Evolutionary conservation across 805 yeast species (phyloP).

Genomic region (Diddensiella santjacobensis): DNA sequence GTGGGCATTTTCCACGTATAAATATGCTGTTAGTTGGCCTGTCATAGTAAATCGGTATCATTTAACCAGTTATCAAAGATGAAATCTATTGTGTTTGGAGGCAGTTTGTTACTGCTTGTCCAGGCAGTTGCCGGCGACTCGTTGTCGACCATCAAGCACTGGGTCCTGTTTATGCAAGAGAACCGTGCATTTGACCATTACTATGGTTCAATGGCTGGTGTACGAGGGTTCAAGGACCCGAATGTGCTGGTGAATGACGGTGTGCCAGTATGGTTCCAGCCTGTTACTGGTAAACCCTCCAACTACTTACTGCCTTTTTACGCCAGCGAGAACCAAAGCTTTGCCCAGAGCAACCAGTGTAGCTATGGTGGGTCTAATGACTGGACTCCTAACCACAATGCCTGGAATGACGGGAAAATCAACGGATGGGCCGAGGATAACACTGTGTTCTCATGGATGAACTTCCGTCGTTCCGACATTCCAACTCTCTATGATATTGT

Average conservation of each 20-base stretch:
- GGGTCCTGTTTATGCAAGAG: conserved; percentile 29
- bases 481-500: conserved; percentile 27
- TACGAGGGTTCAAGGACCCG: conserved; percentile 29
- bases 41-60: too few relatives aligned
- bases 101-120: conserved; percentile 6
- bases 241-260: conserved; percentile 16
- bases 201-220: conserved; percentile 29
- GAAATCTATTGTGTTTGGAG: neutral
- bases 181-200: conserved; percentile 30
- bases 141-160: conserved; percentile 17
- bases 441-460: conserved; percentile 26
- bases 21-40: too few relatives aligned
- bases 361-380: conserved; percentile 26
- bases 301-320: conserved; percentile 26
- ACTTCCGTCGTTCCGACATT: conserved; percentile 22
- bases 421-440: conserved; percentile 28
- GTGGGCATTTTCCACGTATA: too few relatives aligned
- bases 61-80: too few relatives aligned
- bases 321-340: conserved; percentile 19
- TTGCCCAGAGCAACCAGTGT: conserved; percentile 25
- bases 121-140: conserved; percentile 8
- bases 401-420: conserved; percentile 26
- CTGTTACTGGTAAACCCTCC: conserved; percentile 10
- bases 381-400: conserved; percentile 26
- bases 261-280: conserved; percentile 23